phyloP scores from a whole-genome alignment of 1,139 yeast genomes.

The Geotrichum histeridarum region DNA sequence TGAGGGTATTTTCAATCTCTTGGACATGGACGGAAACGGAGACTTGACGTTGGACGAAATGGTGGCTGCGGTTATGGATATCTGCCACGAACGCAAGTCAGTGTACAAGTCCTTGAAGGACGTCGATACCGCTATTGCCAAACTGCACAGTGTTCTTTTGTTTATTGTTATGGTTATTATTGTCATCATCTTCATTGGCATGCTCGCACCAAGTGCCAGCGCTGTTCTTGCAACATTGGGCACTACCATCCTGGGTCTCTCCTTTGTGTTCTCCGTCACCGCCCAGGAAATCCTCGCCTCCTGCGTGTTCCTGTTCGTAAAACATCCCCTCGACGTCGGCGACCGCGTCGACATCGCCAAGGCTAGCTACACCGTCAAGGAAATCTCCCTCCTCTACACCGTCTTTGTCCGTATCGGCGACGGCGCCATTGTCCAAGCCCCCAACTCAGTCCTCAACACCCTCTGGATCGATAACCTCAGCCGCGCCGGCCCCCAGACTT shows the following conservation, averaged over 20 bases:
- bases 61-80: constrained; percentile 33
- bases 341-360: constrained; percentile 37
- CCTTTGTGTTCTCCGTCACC: constrained; percentile 40
- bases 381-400: constrained; percentile 39
- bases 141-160: constrained; percentile 38
- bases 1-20: constrained; percentile 34
- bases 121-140: constrained; percentile 41
- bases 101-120: constrained; percentile 40
- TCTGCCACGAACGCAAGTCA: constrained; percentile 37
- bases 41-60: constrained; percentile 40
- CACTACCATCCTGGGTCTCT: constrained; percentile 40
- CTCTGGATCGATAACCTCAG: constrained; percentile 40
- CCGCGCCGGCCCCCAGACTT: constrained; percentile 38
- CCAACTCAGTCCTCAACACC: constrained; percentile 39
- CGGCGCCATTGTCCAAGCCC: constrained; percentile 37
- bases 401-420: constrained; percentile 34
- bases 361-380: constrained; percentile 30
- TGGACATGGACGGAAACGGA: constrained; percentile 40
- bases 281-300: constrained; percentile 41
- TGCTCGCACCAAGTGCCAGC: constrained; percentile 41
- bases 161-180: constrained; percentile 36
- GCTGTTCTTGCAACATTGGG: constrained; percentile 43
- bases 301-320: constrained; percentile 41
- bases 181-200: constrained; percentile 40
- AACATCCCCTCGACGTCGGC: constrained; percentile 43